Percentiles rank a stretch among this genome's conserved stretches.
phyloP scores from a whole-genome alignment of 2,329 filamentous ascomycete genomes.

The Aureobasidium vineae region DNA sequence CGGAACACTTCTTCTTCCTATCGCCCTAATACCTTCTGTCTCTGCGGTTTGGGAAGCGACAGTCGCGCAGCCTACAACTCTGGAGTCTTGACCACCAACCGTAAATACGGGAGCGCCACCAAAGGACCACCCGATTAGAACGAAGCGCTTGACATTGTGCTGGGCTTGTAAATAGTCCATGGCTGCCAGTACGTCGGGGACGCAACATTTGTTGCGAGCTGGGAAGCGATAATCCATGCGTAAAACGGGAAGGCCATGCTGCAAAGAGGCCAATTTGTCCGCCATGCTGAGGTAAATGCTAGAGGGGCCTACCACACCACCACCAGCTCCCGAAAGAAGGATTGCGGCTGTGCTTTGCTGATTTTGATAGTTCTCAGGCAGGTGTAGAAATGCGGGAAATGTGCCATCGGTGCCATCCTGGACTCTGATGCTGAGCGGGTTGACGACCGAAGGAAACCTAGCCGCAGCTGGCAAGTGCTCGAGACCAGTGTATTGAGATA shows the following conservation, averaged over 20 bases:
- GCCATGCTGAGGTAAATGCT: constrained; percentile 45
- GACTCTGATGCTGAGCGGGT: constrained; percentile 30
- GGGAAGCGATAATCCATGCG: constrained; percentile 46
- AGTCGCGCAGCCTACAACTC: too few species aligned
- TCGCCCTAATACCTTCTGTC: too few species aligned
- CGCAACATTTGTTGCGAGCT: constrained; percentile 40
- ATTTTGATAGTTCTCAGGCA: constrained; percentile 31
- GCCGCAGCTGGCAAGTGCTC: constrained; percentile 25
- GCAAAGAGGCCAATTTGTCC: constrained; percentile 43
- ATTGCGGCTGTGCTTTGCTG: constrained; percentile 42
- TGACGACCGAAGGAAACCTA: constrained; percentile 7
- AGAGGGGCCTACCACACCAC: constrained; percentile 44
- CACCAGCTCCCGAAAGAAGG: constrained; percentile 42
- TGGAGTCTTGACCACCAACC: constrained; percentile 37
- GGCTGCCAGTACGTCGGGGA: constrained; percentile 40
- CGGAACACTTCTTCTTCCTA: too few species aligned
- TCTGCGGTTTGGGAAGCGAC: too few species aligned
- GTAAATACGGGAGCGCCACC: constrained; percentile 46
- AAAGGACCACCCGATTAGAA: constrained; percentile 47
- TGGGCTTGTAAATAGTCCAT: constrained; percentile 40
- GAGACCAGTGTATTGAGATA: constrained; percentile 28
- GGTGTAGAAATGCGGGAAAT: constrained; percentile 31
- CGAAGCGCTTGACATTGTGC: constrained; percentile 40
- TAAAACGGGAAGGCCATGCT: constrained; percentile 42
- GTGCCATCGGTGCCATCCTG: constrained; percentile 29